phyloP scores from a whole-genome alignment of 805 yeast species.

The Nematodospora valgi region DNA sequence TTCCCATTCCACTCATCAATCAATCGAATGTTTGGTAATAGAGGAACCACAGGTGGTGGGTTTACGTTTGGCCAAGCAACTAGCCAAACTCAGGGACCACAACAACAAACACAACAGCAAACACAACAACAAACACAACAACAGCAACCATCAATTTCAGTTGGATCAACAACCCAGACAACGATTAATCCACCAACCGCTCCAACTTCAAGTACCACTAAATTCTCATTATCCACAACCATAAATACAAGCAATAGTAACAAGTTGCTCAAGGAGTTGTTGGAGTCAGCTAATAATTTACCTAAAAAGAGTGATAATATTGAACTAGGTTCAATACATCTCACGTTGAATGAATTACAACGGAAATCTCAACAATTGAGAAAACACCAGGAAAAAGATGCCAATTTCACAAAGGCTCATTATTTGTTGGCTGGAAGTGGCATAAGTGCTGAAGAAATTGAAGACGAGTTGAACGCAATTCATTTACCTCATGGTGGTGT shows the following conservation, averaged over 20 bases:
- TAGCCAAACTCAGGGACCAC: background rate
- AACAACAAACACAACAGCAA: conserved; percentile 1
- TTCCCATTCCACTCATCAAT: background rate
- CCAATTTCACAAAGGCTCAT: conserved; percentile 67
- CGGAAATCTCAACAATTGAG: conserved; percentile 61
- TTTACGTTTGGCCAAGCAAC: conserved; percentile 4
- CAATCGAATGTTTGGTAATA: conserved; percentile 10
- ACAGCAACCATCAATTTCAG: conserved; percentile 7
- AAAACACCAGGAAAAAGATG: conserved; percentile 29
- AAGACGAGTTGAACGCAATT: conserved; percentile 47
- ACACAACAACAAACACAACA: conserved; percentile 5
- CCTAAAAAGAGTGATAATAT: conserved; percentile 52
- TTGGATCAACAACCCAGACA: conserved; percentile 5
- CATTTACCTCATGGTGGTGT: conserved; percentile 5
- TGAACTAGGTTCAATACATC: conserved; percentile 75
- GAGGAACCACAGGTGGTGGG: conserved; percentile 1
- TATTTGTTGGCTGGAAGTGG: conserved; percentile 89
- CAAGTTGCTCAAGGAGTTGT: conserved; percentile 57
- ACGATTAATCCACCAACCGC: conserved; percentile 7
- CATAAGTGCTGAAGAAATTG: conserved; percentile 79
- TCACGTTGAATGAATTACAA: conserved; percentile 76
- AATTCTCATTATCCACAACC: conserved; percentile 10
- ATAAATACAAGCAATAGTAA: conserved; percentile 12
- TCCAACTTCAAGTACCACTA: conserved; percentile 7
- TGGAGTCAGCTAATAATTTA: conserved; percentile 73